Evolutionary conservation across 2,329 filamentous ascomycete genomes (phyloP), one percentile per base, ranked within the genome.

Genomic region (Elsinoe ampelina): DNA sequence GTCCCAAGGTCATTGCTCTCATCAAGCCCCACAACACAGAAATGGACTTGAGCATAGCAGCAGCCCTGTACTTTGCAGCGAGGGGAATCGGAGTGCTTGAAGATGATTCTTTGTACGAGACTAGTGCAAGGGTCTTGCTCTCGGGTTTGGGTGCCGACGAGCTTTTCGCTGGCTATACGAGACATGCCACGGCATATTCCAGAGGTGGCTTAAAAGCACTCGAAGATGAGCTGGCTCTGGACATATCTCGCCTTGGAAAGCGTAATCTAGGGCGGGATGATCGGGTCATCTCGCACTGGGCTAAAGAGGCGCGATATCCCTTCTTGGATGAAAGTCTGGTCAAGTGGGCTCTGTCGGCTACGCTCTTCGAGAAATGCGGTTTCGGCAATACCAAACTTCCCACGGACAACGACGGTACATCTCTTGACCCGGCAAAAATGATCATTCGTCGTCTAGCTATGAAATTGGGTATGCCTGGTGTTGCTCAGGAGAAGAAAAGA

Each of bases 221-320:
- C 1, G 73, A 91, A 3, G 81, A 88, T 1, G 92, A 98, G 71
- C 80, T 98, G 4, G 82, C 87, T 58, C 77, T 97, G 2, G 93
- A 98, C 60, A 85, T 97, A 36, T 77, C 81, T 48, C 82, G 95
- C 20, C 81, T 98, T 1, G 91, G 92, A 1, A 89, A 93, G 71
- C 83, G 93, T n/a, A 98, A 98, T 62, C 79, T 98, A 6, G 95
- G 93, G 3, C 84, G 93, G 8, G 93, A 98, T 66, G 95, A 98
- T 71, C 82, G 93, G 20, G 86, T 91, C 15, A 89, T 96, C 70
- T 85, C 89, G 2, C 81, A 95, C 66, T 97, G 91, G 87, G 83
- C 87, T 12, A 85, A 85, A 59, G 93, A 98, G 71, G 87, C 87
- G 32, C 81, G 93, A 35, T 96, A 95, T 67, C 93, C 95, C 0